A percentile compares a stretch with the other conserved stretches of the same genome.
Conservation (phyloP, 305 asterid genomes). For the Striga hermonthica region DNA sequence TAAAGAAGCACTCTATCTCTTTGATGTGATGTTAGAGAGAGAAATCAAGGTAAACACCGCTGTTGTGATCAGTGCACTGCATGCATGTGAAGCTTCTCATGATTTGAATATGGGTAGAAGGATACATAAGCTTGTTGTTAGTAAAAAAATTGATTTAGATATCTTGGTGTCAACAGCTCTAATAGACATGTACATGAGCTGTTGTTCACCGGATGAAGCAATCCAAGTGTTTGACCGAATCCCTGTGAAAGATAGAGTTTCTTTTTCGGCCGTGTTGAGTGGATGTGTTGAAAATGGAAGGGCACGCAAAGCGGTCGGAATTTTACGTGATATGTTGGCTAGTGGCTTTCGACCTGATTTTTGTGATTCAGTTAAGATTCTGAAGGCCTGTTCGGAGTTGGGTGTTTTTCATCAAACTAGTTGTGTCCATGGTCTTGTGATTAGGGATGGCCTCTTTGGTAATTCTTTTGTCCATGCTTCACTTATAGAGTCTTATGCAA, state of each 20-base stretch:
- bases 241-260: conserved; percentile 50
- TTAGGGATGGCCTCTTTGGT: conserved; percentile 43
- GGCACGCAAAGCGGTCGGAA: conserved; percentile 39
- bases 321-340: conserved; percentile 51
- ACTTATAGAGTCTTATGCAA: conserved; percentile 64
- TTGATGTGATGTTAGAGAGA: conserved; percentile 42
- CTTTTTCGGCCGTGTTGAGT: conserved; percentile 52
- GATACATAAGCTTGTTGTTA: conserved; percentile 48
- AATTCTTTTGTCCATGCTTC: conserved; percentile 51
- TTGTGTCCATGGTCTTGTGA: conserved; percentile 54
- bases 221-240: conserved; percentile 43
- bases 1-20: conserved; percentile 44
- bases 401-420: conserved; percentile 58
- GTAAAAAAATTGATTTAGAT: conserved; percentile 41
- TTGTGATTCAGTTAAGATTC: conserved; percentile 45
- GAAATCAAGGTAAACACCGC: conserved; percentile 51
- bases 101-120: conserved; percentile 46
- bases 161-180: conserved; percentile 61
- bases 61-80: conserved; percentile 51
- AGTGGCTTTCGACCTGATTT: conserved; percentile 42
- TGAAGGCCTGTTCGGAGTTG: conserved; percentile 64
- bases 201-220: conserved; percentile 62
- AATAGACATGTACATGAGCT: conserved; percentile 78
- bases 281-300: conserved; percentile 59
- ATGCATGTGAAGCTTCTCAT: conserved; percentile 61